Base-by-base conservation (phyloP, 495 filamentous ascomycete species). In the Parathielavia hyrcaniae region DNA sequence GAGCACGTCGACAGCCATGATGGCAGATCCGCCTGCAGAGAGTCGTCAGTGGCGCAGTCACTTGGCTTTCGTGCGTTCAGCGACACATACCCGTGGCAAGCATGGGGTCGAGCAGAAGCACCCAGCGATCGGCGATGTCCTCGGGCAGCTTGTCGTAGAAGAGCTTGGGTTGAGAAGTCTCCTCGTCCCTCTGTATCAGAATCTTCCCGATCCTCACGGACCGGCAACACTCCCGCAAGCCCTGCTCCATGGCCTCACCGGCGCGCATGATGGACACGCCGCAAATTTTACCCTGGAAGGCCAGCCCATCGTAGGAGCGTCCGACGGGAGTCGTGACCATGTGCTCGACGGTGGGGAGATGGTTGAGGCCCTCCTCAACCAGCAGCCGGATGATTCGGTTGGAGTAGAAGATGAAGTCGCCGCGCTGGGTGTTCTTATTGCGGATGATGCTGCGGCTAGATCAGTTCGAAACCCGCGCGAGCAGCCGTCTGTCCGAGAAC, bases 371-470 rank as follows among this genome's bases (percentile, higher is more conserved):
- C 73, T 97, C 93, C 72, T 98, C 93, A 23, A 98, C 95, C 12
- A 98, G 81, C n/a, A 98, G 80, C 22, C 95, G 90, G 67, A 97
- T 97, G 68, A 98, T 97, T 61, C 93, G 84, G 76, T 98, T 98
- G 48, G 92, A 96, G 73, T 97, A 96, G 78, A 98, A 98, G 65
- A 98, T 96, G 72, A 97, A 98, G 73, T 97, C 93, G 38, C 90
- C 93, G 50, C 93, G 87, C 34, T 81, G 79, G 10, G 95, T 98
- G 62, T 86, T 80, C 73, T 85, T 87, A 70, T 97, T 89, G 63
- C 93, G 84, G 71, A 98, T 97, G 82, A 96, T 97, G 59, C 92
- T 98, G 64, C 19, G 26, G 30, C 17, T 0, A 40, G 12, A 30
- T 35, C 34, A 55, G 53, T 30, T 6, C 2, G 26, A 6, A 52